These are phyloP conservation scores for Blastobotrys peoriensis DNA, from an alignment of 805 yeast species.

Conservation along the genomic window DNA sequence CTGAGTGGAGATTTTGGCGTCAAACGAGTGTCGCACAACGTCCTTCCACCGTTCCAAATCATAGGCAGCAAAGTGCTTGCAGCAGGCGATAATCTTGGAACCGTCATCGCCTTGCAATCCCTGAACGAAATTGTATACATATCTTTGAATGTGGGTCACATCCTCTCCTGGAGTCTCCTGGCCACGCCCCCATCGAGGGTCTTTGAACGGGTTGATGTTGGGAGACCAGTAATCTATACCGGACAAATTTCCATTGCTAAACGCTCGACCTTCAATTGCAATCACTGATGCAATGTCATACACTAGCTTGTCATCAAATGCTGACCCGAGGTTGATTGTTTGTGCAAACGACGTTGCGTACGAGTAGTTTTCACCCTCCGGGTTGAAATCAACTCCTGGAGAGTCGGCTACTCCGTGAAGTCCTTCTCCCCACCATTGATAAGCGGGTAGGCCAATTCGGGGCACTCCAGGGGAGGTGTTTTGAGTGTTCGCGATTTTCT, in stretches of 20 bases:
- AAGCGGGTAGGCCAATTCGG: slow-evolving; percentile 11
- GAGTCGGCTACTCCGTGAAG: slow-evolving; percentile 12
- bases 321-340: slow-evolving; percentile 8
- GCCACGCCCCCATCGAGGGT: slow-evolving; percentile 15
- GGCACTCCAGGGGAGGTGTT: slow-evolving; percentile 10
- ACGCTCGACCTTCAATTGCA: slow-evolving; percentile 12
- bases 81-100: slow-evolving; percentile 9
- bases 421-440: slow-evolving; percentile 14
- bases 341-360: slow-evolving; percentile 12
- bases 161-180: slow-evolving; percentile 17
- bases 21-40: slow-evolving; percentile 4
- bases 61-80: slow-evolving; percentile 14
- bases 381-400: slow-evolving; percentile 9
- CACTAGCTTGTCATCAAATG: slow-evolving; percentile 11
- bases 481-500: slow-evolving; percentile 10
- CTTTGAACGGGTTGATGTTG: slow-evolving; percentile 12
- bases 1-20: slow-evolving; percentile 10
- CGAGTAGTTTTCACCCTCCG: slow-evolving; percentile 1
- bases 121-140: slow-evolving; percentile 6
- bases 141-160: slow-evolving; percentile 1
- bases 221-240: slow-evolving; percentile 13
- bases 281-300: slow-evolving; percentile 6
- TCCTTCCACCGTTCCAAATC: slow-evolving; percentile 12
- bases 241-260: slow-evolving; percentile 8
- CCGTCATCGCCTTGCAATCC: slow-evolving; percentile 12